These are phyloP conservation scores for Aspergillus pseudoterreus DNA, from an alignment of 2,329 filamentous ascomycete genomes.

Conservation along the genomic window DNA sequence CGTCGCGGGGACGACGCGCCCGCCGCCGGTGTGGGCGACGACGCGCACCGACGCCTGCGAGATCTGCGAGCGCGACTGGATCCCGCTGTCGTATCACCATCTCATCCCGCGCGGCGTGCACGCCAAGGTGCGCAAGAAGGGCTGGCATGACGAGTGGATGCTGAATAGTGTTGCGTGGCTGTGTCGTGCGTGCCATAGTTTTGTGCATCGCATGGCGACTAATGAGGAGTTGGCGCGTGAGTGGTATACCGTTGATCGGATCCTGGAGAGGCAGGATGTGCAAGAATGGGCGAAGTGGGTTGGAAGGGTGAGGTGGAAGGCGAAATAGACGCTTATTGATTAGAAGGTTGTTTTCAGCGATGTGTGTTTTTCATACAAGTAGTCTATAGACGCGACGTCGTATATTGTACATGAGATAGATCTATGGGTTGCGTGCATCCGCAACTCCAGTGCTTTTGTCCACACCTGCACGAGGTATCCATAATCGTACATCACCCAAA, in stretches of 20 bases:
- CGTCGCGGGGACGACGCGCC: conserved; percentile 52
- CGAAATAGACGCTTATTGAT: conserved; percentile 31
- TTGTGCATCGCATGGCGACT: conserved; percentile 69
- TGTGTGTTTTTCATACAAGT: neutral
- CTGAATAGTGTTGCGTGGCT: conserved; percentile 82
- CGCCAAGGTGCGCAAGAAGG: conserved; percentile 69
- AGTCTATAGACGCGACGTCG: neutral
- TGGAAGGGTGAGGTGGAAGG: conserved; percentile 70
- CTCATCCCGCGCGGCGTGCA: conserved; percentile 77
- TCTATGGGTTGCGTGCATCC: neutral
- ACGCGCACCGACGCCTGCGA: conserved; percentile 65
- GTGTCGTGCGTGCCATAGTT: conserved; percentile 77
- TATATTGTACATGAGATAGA: neutral
- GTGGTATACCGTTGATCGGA: conserved; percentile 68
- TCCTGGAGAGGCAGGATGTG: conserved; percentile 69
- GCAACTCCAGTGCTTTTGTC: neutral
- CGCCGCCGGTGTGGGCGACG: conserved; percentile 61
- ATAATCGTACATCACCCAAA: neutral
- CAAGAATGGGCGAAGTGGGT: conserved; percentile 70
- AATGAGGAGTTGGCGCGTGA: conserved; percentile 75
- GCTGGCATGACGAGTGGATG: conserved; percentile 73
- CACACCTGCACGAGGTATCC: neutral
- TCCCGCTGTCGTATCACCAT: conserved; percentile 78
- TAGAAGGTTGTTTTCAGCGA: neutral
- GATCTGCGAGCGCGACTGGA: conserved; percentile 70